A percentile compares a stretch with the other conserved stretches of the same genome.
phyloP scores from a whole-genome alignment of 352 stramenopile genomes.

The Pythium sp. region DNA sequence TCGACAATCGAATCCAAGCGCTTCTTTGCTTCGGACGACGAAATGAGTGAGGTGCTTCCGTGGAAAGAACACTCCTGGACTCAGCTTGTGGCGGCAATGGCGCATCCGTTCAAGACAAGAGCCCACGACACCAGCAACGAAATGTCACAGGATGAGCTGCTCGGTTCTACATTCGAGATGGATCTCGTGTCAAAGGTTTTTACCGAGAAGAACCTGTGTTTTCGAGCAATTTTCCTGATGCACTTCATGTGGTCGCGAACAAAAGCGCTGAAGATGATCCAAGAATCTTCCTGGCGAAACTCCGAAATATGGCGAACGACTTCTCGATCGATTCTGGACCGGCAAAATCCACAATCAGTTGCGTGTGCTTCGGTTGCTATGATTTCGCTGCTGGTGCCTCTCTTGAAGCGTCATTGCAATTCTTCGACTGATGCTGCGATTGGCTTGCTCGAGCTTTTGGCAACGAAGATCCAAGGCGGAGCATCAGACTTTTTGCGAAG shows the following conservation, averaged over 20 bases:
- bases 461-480: constrained; percentile 29
- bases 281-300: constrained; percentile 39
- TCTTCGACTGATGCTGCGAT: constrained; percentile 34
- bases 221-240: constrained; percentile 36
- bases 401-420: constrained; percentile 30
- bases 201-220: constrained; percentile 21
- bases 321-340: constrained; percentile 33
- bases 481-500: constrained; percentile 23
- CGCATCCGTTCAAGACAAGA: constrained; percentile 25
- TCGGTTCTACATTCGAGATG: constrained; percentile 1
- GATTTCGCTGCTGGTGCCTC: constrained; percentile 38
- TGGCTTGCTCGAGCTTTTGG: constrained; percentile 43
- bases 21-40: constrained; percentile 18
- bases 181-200: constrained; percentile 21
- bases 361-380: constrained; percentile 36
- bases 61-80: constrained; percentile 8
- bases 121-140: constrained; percentile 18
- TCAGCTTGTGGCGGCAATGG: constrained; percentile 23
- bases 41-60: not conserved
- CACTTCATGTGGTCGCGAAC: constrained; percentile 49
- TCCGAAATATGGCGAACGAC: constrained; percentile 37
- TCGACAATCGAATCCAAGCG: constrained; percentile 34
- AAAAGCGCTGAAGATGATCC: constrained; percentile 27
- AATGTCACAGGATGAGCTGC: not conserved
- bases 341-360: constrained; percentile 21